Base-by-base conservation (phyloP, 2,329 filamentous ascomycete genomes). In the Claviceps pazoutovae region DNA sequence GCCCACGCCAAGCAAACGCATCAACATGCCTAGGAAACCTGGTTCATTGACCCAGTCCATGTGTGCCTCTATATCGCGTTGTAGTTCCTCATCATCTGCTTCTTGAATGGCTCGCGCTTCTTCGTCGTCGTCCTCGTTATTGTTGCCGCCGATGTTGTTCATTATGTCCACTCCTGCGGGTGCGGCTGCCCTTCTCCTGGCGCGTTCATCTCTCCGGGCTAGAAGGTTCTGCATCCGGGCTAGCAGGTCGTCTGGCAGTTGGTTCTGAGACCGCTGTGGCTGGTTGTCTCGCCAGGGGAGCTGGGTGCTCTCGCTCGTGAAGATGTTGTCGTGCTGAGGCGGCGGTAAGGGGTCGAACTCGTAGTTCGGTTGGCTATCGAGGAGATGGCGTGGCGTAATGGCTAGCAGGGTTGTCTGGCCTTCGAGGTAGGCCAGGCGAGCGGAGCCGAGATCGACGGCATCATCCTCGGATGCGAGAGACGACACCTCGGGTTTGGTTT, bases 261-360 rank as follows among this genome's bases (percentile, higher is more conserved):
- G 17, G 1, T 21, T 38, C 6, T 26, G 17, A n/a, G 39, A 16
- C 5, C 43, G 43, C 38, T 14, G n/a, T 60, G 56, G 19, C 55
- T 57, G 30, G 30, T 11, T 17, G 52, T 62, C 57, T 6, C 58
- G 43, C 73, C 73, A 78, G 0, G 73, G 74, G 41, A 69, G 59
- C 50, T 58, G 60, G 53, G 73, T 71, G 30, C 65, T 65, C 9
- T 67, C 59, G 53, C 68, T 63, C 0, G 71, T 72, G 56, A 79
- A 78, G 9, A 75, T 63, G 55, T 81, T 80, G 8, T 74, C 68
- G 16, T 69, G 67, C 39, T 78, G 68, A 0, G 75, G 66, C 1
- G 89, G 90, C 19, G 89, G 88, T 14, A 95, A 70, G 1, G 88
- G 88, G 62, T 95, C 90, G 21, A 88, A 93, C 17, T 87, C 80